Evolutionary conservation across 2,329 filamentous ascomycete genomes (phyloP).

Genomic region (Lecanicillium sp.): DNA sequence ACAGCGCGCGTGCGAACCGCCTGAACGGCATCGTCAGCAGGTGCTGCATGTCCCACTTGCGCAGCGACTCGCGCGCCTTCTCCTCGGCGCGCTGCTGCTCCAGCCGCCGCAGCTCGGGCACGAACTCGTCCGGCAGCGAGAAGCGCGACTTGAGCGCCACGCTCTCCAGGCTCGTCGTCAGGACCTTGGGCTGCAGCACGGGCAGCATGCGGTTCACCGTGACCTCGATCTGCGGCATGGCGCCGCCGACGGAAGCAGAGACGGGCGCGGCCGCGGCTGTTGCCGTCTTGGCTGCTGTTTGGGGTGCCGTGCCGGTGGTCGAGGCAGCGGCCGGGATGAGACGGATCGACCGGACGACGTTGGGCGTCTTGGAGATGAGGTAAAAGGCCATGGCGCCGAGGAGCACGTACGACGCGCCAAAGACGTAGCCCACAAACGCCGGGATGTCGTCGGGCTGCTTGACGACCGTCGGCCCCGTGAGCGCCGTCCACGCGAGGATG

Average conservation of each 20-base stretch:
- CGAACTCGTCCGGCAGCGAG: constrained; percentile 32
- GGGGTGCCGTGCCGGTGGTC: constrained; percentile 14
- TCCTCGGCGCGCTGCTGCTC: constrained; percentile 31
- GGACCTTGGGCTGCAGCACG: constrained; percentile 37
- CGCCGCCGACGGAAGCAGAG: constrained; percentile 11
- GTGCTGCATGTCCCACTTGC: constrained; percentile 49
- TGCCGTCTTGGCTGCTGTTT: constrained; percentile 9
- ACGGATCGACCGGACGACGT: constrained; percentile 53
- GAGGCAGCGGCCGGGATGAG: constrained; percentile 38
- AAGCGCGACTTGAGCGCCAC: constrained; percentile 33
- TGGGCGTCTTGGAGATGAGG: constrained; percentile 51
- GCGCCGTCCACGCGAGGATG: constrained; percentile 29
- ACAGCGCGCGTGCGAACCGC: constrained; percentile 37
- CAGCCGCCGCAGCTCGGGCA: constrained; percentile 29
- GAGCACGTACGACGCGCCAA: constrained; percentile 51
- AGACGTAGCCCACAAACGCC: constrained; percentile 52
- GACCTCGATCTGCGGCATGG: constrained; percentile 46
- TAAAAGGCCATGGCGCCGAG: constrained; percentile 56
- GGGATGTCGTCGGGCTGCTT: constrained; percentile 42
- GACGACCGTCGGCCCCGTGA: constrained; percentile 29
- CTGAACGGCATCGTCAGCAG: constrained; percentile 54
- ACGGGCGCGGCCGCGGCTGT: constrained; percentile 17
- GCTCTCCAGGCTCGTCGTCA: constrained; percentile 30
- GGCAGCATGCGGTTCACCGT: constrained; percentile 45
- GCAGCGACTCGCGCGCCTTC: constrained; percentile 31